Percentiles rank a stretch among this genome's conserved stretches.
These are phyloP conservation scores for Fusarium acutatum DNA, from an alignment of 2,329 filamentous ascomycete species.

Conservation along the genomic window DNA sequence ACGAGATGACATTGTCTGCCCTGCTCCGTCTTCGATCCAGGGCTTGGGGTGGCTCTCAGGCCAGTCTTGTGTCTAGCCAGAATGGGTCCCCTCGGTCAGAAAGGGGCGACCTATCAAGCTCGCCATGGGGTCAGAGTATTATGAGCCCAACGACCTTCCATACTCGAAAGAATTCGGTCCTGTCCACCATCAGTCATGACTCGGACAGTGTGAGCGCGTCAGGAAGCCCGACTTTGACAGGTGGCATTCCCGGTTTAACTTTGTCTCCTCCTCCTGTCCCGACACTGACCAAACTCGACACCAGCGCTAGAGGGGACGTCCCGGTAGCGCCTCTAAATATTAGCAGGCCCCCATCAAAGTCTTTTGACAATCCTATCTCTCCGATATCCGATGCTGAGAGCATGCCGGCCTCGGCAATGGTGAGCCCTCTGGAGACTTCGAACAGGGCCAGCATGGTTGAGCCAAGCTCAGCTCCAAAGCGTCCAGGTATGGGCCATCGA, in stretches of 20 bases:
- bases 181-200: conserved; percentile 59
- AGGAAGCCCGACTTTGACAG: conserved; percentile 61
- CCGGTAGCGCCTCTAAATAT: conserved; percentile 13
- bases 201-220: conserved; percentile 57
- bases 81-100: conserved; percentile 62
- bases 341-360: conserved; percentile 12
- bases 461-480: conserved; percentile 15
- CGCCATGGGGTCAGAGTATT: conserved; percentile 48
- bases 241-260: conserved; percentile 47
- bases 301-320: conserved; percentile 15
- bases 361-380: conserved; percentile 27
- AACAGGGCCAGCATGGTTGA: conserved; percentile 23
- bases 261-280: conserved; percentile 40
- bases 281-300: conserved; percentile 14
- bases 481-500: conserved; percentile 52
- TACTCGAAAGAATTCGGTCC: conserved; percentile 58
- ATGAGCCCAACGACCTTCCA: conserved; percentile 45
- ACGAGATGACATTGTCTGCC: conserved; percentile 77
- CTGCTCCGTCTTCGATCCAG: conserved; percentile 77
- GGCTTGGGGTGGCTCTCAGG: conserved; percentile 84
- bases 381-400: conserved; percentile 30
- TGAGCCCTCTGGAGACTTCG: conserved; percentile 33
- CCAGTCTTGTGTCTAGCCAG: conserved; percentile 68
- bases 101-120: conserved; percentile 57
- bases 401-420: conserved; percentile 26